Evolutionary conservation across 192 early-diverging fungal genomes (phyloP).

Genomic region (Gorgonomyces haynaldii): DNA sequence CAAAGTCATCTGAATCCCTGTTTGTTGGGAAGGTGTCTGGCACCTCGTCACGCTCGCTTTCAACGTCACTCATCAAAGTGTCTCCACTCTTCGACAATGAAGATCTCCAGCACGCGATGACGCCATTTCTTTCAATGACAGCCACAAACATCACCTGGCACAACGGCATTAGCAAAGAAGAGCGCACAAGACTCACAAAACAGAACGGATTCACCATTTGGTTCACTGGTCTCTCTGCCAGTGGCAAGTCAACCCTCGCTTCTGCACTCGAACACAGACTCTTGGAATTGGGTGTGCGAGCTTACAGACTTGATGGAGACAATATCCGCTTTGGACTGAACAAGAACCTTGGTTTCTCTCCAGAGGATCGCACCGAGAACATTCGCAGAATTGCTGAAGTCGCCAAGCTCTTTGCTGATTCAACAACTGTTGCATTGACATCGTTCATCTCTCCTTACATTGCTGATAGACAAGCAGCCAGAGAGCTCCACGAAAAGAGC

Average conservation of each 20-base stretch:
- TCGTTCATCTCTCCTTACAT: constrained; percentile 87
- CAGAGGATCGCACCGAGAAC: constrained; percentile 85
- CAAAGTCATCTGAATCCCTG: too few relatives aligned
- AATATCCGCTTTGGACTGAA: constrained; percentile 96
- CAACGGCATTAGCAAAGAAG: constrained; percentile 60
- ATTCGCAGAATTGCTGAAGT: constrained; percentile 89
- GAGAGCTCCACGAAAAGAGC: constrained; percentile 61
- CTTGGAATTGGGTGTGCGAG: constrained; percentile 56
- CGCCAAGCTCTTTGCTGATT: constrained; percentile 84
- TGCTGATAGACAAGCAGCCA: constrained; percentile 66
- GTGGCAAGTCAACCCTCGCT: constrained; percentile 86
- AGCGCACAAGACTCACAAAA: constrained; percentile 56
- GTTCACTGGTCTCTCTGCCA: constrained; percentile 93
- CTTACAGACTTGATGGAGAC: constrained; percentile 91
- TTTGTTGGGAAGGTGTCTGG: too few relatives aligned
- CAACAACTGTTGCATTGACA: constrained; percentile 68
- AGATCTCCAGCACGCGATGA: too few relatives aligned
- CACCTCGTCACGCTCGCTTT: too few relatives aligned
- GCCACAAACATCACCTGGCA: constrained; percentile 87
- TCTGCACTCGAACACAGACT: constrained; percentile 81
- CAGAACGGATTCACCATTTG: constrained; percentile 83
- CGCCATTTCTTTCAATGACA: not conserved
- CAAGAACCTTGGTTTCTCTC: constrained; percentile 86
- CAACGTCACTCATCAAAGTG: too few relatives aligned
- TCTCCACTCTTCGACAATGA: too few relatives aligned